phyloP scores from a whole-genome alignment of 2,329 filamentous ascomycete species.

The Aureobasidium sp. region DNA sequence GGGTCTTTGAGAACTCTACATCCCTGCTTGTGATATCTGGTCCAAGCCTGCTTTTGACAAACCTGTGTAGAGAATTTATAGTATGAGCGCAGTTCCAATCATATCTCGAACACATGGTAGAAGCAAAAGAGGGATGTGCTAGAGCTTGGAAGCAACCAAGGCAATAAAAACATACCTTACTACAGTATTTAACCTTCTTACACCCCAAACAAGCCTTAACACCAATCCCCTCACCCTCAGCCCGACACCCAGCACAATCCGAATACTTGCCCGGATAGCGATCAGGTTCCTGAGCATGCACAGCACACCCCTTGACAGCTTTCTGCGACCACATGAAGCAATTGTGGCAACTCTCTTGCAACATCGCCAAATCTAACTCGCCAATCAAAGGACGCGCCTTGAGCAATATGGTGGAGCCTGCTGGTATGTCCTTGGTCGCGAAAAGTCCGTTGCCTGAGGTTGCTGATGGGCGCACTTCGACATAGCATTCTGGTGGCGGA shows the following conservation, averaged over 20 bases:
- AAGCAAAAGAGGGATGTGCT: background rate
- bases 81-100: background rate
- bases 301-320: constrained; percentile 19
- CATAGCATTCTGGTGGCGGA: constrained; percentile 8
- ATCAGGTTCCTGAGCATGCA: constrained; percentile 15
- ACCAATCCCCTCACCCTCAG: constrained; percentile 16
- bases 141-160: background rate
- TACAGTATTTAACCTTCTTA: constrained; percentile 50
- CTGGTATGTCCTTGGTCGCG: constrained; percentile 37
- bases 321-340: constrained; percentile 42
- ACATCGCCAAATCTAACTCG: constrained; percentile 43
- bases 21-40: constrained; percentile 49
- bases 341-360: constrained; percentile 48
- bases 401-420: constrained; percentile 41
- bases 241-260: background rate
- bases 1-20: constrained; percentile 43
- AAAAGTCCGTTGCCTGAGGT: constrained; percentile 46
- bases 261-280: background rate
- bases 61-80: constrained; percentile 28
- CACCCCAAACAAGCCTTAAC: constrained; percentile 52
- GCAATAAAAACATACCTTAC: constrained; percentile 37
- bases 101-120: background rate
- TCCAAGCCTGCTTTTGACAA: constrained; percentile 54
- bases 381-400: constrained; percentile 45
- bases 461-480: constrained; percentile 17